Evolutionary conservation across 2,329 filamentous ascomycete species (phyloP), one percentile per base, ranked within the genome.

Genomic region (Bipolaris victoriae): DNA sequence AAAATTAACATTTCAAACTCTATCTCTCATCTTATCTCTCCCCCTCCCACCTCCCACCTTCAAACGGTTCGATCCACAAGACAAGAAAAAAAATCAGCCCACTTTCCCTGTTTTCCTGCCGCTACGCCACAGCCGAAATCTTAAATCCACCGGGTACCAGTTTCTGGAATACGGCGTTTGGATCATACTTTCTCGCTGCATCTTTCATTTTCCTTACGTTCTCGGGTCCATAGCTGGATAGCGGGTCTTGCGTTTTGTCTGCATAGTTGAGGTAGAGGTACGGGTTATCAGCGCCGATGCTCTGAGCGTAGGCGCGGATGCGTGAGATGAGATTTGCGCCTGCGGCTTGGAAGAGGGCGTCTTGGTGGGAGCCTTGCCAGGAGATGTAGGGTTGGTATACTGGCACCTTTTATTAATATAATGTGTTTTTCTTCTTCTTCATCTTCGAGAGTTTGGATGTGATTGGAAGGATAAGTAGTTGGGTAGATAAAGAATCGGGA

Each of bases 251-350:
- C 2, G 51, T 62, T 0, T 35, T 53, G 3, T 67, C 64, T 10
- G 64, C 76, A 49, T 78, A 78, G 47, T 73, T 73, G 15, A 75
- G 60, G 29, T 77, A 74, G 2, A 75, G 40, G 20, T 64, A 70
- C 11, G 68, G 65, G 36, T 68, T 69, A 16, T 61, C 61, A 1
- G 64, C 60, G 16, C 63, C 66, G 20, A 67, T 66, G 18, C 60
- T 64, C 13, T 65, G 52, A 3, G 64, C 62, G 45, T 64, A 67
- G 5, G 50, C 58, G 16, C 58, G 52, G 22, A 66, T 64, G 5
- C 55, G 53, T 9, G 58, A 54, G n/a, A 67, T 33, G 5, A 66
- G 54, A 2, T 64, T 57, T 4, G 61, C 60, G 2, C 65, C 65
- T 3, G 62, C 61, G 7, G 44, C 46, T 36, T 69, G 60, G 22